These are phyloP conservation scores for Epichloe sylvatica DNA, from an alignment of 2,329 filamentous ascomycete species.

Conservation along the genomic window DNA sequence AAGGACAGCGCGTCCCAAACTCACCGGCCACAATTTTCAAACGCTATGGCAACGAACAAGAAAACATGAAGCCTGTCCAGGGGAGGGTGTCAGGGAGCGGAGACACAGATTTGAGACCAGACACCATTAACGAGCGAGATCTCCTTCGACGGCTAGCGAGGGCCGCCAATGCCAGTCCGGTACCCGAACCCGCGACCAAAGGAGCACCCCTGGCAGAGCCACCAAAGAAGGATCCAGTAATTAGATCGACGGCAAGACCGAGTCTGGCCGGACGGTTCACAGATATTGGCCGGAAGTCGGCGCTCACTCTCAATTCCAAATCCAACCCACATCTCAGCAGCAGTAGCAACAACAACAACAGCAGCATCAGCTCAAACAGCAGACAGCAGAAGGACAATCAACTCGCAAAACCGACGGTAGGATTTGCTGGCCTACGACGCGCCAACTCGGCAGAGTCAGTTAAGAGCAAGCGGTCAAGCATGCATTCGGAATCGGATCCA, in stretches of 20 bases:
- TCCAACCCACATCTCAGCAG: background rate
- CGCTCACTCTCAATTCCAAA: background rate
- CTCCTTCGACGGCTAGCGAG: constrained; percentile 35
- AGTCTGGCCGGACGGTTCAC: constrained; percentile 9
- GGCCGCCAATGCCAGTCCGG: constrained; percentile 32
- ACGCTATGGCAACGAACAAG: constrained; percentile 7
- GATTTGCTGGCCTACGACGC: constrained; percentile 31
- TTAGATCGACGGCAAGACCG: constrained; percentile 1
- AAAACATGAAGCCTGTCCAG: background rate
- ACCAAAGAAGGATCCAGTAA: background rate
- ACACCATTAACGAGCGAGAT: constrained; percentile 24
- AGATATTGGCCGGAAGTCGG: constrained; percentile 9
- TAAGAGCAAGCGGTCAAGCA: constrained; percentile 34
- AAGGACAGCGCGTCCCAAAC: constrained; percentile 17
- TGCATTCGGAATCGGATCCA: constrained; percentile 39
- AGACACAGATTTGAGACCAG: background rate
- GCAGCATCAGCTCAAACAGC: background rate
- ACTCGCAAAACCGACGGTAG: constrained; percentile 27
- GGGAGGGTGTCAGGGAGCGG: background rate
- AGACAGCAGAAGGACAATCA: constrained; percentile 12
- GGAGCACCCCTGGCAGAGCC: background rate
- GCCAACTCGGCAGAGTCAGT: constrained; percentile 31
- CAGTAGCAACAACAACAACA: background rate
- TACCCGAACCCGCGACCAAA: constrained; percentile 15
- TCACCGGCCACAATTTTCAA: constrained; percentile 29